Base-by-base conservation (phyloP, 768 basidiomycete species). In the Chalciporus chontae region DNA sequence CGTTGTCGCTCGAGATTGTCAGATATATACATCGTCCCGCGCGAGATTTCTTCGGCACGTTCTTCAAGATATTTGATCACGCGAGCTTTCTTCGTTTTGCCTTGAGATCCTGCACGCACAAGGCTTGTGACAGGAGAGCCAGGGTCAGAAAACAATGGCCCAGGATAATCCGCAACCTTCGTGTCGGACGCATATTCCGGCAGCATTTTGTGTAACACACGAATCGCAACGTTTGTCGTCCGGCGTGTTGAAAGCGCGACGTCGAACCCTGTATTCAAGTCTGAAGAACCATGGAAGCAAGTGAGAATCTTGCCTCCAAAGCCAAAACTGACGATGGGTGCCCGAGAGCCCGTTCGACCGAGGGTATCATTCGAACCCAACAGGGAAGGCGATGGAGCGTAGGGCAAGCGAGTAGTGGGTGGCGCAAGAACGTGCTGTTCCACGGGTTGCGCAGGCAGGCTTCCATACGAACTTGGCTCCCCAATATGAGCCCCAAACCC, bases 261-360 rank as follows among this genome's bases (percentile, higher is more conserved):
- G 66, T 91, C 86, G 64, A 90, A 85, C 38, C 87, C 85, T 17
- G 85, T 82, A 64, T 75, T 81, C 63, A 86, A 66, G 14, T 80
- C 78, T 11, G 78, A 71, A 45, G 80, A 76, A 26, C 80, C 79
- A 57, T 90, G 92, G 73, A 95, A 96, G 66, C 90, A 94, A 8
- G 90, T 85, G 8, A 94, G 78, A 50, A 97, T 60, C 61, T 87
- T 87, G 10, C 94, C 94, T n/a, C 93, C 93, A 59, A 94, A 94
- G 0, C 95, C 95, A 59, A 97, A 96, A 53, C 83, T 87, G 47
- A 94, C 73, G 24, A 96, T 74, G 0, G 94, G 94, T 8, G 84
- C 80, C 32, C 82, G 80, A 47, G 79, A 80, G 3, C 83, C 74
- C 5, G 85, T 83, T 39, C 90, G 80, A 24, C 85, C 83, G 3